Conservation (phyloP, 495 filamentous ascomycete species). For the Daldinia decipiens region DNA sequence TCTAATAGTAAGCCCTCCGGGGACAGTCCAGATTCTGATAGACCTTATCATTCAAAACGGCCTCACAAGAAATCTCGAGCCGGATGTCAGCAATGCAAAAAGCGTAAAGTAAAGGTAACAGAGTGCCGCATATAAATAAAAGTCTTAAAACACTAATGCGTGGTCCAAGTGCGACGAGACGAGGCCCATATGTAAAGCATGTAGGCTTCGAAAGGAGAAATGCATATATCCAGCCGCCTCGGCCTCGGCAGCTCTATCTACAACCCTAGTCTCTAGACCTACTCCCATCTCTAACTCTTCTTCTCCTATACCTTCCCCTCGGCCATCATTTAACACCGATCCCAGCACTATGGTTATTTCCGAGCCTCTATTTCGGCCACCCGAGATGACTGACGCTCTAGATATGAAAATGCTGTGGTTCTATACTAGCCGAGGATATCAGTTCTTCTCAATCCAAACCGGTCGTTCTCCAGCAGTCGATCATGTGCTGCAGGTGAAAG, state of each 20-base stretch:
- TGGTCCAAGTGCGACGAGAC: constrained; percentile 59
- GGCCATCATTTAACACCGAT: constrained; percentile 14
- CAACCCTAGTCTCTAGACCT: constrained; percentile 23
- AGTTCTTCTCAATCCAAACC: constrained; percentile 52
- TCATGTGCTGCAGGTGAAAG: constrained; percentile 52
- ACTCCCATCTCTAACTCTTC: constrained; percentile 23
- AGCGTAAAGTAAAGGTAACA: constrained; percentile 56
- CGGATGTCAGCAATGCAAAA: constrained; percentile 60
- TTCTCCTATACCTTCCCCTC: constrained; percentile 23
- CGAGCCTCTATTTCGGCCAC: constrained; percentile 53
- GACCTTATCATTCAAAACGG: constrained; percentile 58
- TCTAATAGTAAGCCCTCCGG: constrained; percentile 15
- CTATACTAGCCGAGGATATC: constrained; percentile 52
- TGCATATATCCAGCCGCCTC: constrained; percentile 53
- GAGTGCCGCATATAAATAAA: constrained; percentile 38
- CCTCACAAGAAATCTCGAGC: constrained; percentile 63
- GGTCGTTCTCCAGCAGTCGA: constrained; percentile 47
- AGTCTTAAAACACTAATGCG: constrained; percentile 22
- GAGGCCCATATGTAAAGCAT: constrained; percentile 58
- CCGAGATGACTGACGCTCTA: constrained; percentile 36
- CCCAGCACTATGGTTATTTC: constrained; percentile 33
- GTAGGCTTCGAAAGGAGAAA: constrained; percentile 54
- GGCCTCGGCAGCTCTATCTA: constrained; percentile 16
- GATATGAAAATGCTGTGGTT: constrained; percentile 59
- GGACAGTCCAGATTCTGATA: constrained; percentile 29